A percentile compares a stretch with the other conserved stretches of the same genome.
Conservation (phyloP, 768 basidiomycete genomes). For the Pisolithus tinctorius region DNA sequence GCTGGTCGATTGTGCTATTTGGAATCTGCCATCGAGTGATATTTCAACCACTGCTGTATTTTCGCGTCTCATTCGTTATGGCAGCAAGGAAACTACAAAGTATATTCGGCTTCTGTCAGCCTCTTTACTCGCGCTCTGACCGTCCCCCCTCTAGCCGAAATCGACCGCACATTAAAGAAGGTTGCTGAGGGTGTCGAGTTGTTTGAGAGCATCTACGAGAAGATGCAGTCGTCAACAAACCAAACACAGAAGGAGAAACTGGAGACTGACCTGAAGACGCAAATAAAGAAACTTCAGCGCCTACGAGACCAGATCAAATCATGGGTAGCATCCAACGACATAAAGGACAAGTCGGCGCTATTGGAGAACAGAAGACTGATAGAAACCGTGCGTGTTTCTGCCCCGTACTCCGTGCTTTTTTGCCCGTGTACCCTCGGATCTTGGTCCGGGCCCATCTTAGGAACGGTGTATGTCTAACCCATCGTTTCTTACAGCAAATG, state of each 20-base stretch:
- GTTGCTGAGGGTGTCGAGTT: conserved; percentile 92
- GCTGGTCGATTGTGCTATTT: not conserved
- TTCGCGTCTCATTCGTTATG: conserved; percentile 39
- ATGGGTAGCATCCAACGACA: conserved; percentile 96
- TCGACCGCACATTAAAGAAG: conserved; percentile 97
- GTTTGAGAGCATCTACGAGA: conserved; percentile 94
- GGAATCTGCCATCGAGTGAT: conserved; percentile 1
- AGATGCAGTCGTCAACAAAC: conserved; percentile 94
- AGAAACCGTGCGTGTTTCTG: conserved; percentile 70
- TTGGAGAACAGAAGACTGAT: conserved; percentile 93
- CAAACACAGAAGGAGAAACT: conserved; percentile 98
- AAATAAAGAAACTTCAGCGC: conserved; percentile 93
- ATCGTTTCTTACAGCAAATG: conserved; percentile 78
- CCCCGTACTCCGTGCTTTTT: not conserved
- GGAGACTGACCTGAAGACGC: conserved; percentile 91
- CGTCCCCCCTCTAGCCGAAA: conserved; percentile 66
- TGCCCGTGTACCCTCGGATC: not conserved
- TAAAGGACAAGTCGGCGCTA: conserved; percentile 94
- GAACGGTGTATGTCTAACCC: conserved; percentile 3
- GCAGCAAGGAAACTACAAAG: conserved; percentile 89
- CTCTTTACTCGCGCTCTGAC: not conserved
- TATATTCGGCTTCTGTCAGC: conserved; percentile 24
- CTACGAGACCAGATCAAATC: conserved; percentile 87
- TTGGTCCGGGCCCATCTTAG: conserved; percentile 4
- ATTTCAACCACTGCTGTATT: conserved; percentile 3